A percentile compares a stretch with the other conserved stretches of the same genome.
These are phyloP conservation scores for Kwoniella dendrophila DNA, from an alignment of 768 basidiomycete genomes.

Conservation along the genomic window DNA sequence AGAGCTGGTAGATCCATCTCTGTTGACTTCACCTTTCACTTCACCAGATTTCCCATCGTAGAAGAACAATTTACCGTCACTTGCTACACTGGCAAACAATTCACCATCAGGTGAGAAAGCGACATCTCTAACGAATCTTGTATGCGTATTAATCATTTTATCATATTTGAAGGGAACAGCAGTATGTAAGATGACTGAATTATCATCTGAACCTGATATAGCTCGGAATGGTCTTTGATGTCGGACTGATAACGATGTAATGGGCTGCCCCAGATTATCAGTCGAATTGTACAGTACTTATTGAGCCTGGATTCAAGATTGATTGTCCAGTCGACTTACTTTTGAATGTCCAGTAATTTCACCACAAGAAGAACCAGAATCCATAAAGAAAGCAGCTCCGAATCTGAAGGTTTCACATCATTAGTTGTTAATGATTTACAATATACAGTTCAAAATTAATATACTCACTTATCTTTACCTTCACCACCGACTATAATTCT, in stretches of 20 bases:
- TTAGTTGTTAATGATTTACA: no score
- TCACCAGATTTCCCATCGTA: slow-evolving; percentile 91
- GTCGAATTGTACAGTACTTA: no score
- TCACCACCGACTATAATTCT: slow-evolving; percentile 94
- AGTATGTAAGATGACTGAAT: slow-evolving; percentile 76
- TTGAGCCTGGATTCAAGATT: background rate
- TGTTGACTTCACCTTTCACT: slow-evolving; percentile 63
- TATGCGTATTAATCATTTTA: slow-evolving; percentile 81
- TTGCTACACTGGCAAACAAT: slow-evolving; percentile 82
- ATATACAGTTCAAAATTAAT: background rate
- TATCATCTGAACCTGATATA: slow-evolving; percentile 82
- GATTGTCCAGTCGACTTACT: slow-evolving; percentile 57
- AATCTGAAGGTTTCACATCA: no score
- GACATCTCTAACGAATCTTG: slow-evolving; percentile 89
- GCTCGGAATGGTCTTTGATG: slow-evolving; percentile 88
- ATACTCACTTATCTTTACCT: slow-evolving; percentile 75
- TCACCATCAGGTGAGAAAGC: slow-evolving; percentile 79
- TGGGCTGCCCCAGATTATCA: slow-evolving; percentile 65
- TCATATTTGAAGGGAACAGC: slow-evolving; percentile 90
- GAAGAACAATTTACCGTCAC: slow-evolving; percentile 78
- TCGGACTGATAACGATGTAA: slow-evolving; percentile 87
- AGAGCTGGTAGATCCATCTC: slow-evolving; percentile 37
- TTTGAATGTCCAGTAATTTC: slow-evolving; percentile 90
- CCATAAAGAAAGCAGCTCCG: slow-evolving; percentile 55
- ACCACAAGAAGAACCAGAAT: slow-evolving; percentile 74